phyloP scores from a whole-genome alignment of 345 rosid species.

The Kandelia obovata region DNA sequence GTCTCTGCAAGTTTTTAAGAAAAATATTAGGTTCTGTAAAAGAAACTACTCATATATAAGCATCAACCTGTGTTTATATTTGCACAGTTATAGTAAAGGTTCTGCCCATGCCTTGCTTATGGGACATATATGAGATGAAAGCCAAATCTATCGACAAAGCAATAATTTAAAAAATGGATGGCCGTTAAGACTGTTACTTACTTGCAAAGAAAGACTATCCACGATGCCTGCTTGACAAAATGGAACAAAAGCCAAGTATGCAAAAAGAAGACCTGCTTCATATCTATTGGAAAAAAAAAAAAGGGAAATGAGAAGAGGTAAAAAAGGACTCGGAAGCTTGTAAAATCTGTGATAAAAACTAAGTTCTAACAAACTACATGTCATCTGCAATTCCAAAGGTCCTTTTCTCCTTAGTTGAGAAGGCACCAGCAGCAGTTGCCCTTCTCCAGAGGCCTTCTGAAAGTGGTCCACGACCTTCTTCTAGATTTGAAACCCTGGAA shows the following conservation, averaged over 20 bases:
- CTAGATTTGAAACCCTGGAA: conserved; percentile 51
- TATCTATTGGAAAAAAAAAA: conserved; percentile 47
- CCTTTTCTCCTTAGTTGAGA: conserved; percentile 68
- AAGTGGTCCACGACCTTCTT: conserved; percentile 49
- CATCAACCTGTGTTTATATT: background rate
- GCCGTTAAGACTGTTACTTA: conserved; percentile 22
- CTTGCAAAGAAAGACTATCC: conserved; percentile 90
- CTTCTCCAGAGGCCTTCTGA: conserved; percentile 90
- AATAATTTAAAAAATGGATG: background rate
- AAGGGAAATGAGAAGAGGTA: conserved; percentile 13
- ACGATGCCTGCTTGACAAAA: conserved; percentile 79
- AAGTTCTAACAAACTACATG: conserved; percentile 46
- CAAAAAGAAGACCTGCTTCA: conserved; percentile 91
- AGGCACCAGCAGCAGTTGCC: conserved; percentile 77
- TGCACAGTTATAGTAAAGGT: too few species aligned
- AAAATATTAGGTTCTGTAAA: conserved; percentile 5
- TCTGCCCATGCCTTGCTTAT: background rate
- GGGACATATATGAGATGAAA: background rate
- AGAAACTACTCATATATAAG: background rate
- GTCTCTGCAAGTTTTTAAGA: conserved; percentile 59
- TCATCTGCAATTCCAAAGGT: conserved; percentile 95
- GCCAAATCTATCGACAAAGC: background rate
- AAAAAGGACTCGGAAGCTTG: background rate
- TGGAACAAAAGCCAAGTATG: conserved; percentile 91
- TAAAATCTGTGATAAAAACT: background rate